Base-by-base conservation (phyloP, 176 grass and related monocot species). In the Triticum dicoccoides region DNA sequence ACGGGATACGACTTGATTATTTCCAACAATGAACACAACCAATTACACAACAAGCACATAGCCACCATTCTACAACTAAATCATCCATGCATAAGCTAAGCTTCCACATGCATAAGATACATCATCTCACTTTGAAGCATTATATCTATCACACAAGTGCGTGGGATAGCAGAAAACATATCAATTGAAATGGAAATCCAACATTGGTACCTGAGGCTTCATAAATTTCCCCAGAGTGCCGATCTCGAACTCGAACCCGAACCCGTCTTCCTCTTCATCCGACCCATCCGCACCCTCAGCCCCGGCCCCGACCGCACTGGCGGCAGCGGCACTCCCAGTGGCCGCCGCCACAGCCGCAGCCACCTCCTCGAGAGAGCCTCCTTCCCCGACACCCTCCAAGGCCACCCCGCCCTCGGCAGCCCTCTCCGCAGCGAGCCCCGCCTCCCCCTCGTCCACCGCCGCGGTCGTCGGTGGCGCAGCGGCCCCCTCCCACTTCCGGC, bases 221-320 rank as follows among this genome's bases (percentile, higher is more conserved):
- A 79, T 85, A 3, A 94, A 76, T n/a, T 77, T 88, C 52, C 81
- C 87, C 18, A 80, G 34, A 63, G 78, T 68, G 34, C 88, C 87
- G 64, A 89, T 78, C 39, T 91, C 97, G 24, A 76, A 80, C 15
- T n/a, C 90, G 37, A 91, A 76, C 20, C 41, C 90, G 37, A 91
- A 71, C 23, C 34, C 78, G 5, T 92, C 91, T 4, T 92, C 93
- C 7, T 92, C 93, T n/a, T 98, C 97, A 52, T 92, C 92, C 64
- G 77, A 82, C 49, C 54, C 89, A 41, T 91, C 90, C 25, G 5
- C 79, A 12, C 27, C 33, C 12, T 25, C 58, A 29, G 54, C 25
- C 80, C 30, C 85, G 10, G 9, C 42, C 0, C 44, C 78, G 47
- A 51, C 47, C 13, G 47, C 47, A 33, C 42, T 49, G 66, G 27